Base-by-base conservation (phyloP, 1,139 yeast genomes). In the Meyerozyma elateridarum region DNA sequence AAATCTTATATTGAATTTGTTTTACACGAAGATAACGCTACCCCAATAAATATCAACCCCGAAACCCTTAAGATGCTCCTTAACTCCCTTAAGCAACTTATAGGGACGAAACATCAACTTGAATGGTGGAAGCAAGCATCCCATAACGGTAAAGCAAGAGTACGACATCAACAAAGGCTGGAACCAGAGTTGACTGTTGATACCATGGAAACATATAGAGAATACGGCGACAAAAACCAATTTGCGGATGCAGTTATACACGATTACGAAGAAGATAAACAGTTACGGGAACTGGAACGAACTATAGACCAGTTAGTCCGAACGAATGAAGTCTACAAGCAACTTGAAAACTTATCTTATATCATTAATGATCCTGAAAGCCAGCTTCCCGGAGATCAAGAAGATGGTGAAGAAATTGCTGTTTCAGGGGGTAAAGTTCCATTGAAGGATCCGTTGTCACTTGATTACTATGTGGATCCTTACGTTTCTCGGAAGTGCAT, bases 361-460 rank as follows among this genome's bases (percentile, higher is more conserved):
- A 54, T 67, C 1, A 34, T 64, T 4, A 41, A 52, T 15, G 47
- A 65, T 33, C 74, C 74, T 0, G 66, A 61, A 35, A 64, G 61
- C 25, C 68, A 70, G 4, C 49, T 68, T 13, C 71, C 72, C 0
- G 32, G 27, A 8, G 72, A 61, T 15, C 59, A 52, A 3, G 62
- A 49, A 4, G 56, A 48, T 8, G 73, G 60, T 12, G 81, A 75
- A 20, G 81, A 74, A 8, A 85, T 81, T 25, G 72, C 67, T 27
- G 69, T 81, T 4, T 74, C 74, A 3, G 93, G 91, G 32, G 91
- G 91, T 22, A 73, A 61, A 32, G 61, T 83, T 13, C 75, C 79
- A 27, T 52, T 83, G 34, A 67, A 64, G 25, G 85, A 87, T 50
- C 89, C 91, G 0, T 61, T 82, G 8, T 74, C 87, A 0, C 52